Conservation (phyloP, 495 filamentous ascomycete genomes). For the Lepidopterella palustris region DNA sequence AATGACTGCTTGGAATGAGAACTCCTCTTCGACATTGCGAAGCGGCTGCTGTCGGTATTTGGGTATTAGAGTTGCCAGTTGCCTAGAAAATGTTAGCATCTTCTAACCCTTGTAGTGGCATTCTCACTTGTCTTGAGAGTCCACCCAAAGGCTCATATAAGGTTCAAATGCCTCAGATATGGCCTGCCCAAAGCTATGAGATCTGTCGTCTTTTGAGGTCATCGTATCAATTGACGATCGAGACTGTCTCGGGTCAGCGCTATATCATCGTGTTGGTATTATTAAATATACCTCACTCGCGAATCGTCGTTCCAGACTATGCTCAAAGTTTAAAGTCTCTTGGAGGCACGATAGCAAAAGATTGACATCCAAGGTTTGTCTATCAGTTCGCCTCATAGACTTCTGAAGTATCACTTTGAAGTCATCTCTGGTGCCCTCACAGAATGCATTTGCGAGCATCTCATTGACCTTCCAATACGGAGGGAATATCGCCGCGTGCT, state of each 20-base stretch:
- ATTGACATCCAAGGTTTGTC: conserved; percentile 83
- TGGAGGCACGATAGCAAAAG: conserved; percentile 85
- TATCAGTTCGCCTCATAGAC: conserved; percentile 70
- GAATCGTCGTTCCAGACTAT: conserved; percentile 80
- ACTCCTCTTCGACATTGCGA: conserved; percentile 79
- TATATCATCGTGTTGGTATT: background rate
- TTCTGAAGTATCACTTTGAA: conserved; percentile 87
- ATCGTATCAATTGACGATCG: conserved; percentile 90
- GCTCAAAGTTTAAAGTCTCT: conserved; percentile 96
- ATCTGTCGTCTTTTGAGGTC: conserved; percentile 68
- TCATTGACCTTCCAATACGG: conserved; percentile 84
- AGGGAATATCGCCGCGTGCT: conserved; percentile 86
- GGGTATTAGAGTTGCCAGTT: conserved; percentile 77
- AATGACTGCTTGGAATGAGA: conserved; percentile 81
- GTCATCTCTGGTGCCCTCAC: conserved; percentile 90
- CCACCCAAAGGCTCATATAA: conserved; percentile 94
- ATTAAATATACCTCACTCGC: conserved; percentile 48
- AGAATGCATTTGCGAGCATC: conserved; percentile 84
- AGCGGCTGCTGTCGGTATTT: conserved; percentile 83
- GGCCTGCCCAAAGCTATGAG: conserved; percentile 75
- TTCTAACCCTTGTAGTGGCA: background rate
- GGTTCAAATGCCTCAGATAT: conserved; percentile 98
- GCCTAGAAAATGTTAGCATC: conserved; percentile 36
- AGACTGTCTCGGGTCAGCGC: conserved; percentile 38
- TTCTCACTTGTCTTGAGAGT: conserved; percentile 74